Evolutionary conservation across 306 rosid genomes (phyloP).

Genomic region (Luffa acutangula): DNA sequence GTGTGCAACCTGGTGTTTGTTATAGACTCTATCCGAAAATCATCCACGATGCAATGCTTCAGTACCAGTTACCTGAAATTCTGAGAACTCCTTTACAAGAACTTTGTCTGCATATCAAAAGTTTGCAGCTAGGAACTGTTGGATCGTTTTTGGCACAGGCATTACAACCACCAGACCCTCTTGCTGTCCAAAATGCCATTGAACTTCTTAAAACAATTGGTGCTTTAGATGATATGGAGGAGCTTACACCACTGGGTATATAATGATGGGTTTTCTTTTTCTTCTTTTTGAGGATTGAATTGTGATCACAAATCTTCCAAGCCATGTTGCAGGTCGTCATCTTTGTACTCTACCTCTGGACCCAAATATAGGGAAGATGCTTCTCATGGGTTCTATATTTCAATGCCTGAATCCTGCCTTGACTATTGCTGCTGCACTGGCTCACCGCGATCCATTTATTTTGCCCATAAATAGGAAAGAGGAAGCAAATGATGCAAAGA

Average conservation of each 20-base stretch:
- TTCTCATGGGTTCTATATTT: slow-evolving; percentile 92
- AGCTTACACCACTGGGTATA: slow-evolving; percentile 88
- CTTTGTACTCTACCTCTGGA: slow-evolving; percentile 92
- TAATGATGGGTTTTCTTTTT: slow-evolving; percentile 10
- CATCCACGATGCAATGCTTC: slow-evolving; percentile 78
- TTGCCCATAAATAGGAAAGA: slow-evolving; percentile 77
- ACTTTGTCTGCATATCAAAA: slow-evolving; percentile 87
- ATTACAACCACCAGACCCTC: slow-evolving; percentile 94
- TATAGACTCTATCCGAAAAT: slow-evolving; percentile 80
- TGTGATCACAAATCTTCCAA: slow-evolving; percentile 10
- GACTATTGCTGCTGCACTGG: slow-evolving; percentile 90
- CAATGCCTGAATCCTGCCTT: slow-evolving; percentile 93
- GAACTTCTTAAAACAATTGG: slow-evolving; percentile 93
- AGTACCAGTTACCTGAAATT: slow-evolving; percentile 88
- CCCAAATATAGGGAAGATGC: slow-evolving; percentile 98
- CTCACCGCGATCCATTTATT: slow-evolving; percentile 93
- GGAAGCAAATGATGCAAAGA: slow-evolving; percentile 87
- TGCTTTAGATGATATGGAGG: slow-evolving; percentile 73
- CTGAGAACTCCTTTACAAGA: slow-evolving; percentile 97
- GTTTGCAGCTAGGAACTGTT: slow-evolving; percentile 84
- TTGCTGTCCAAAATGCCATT: slow-evolving; percentile 86
- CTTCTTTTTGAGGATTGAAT: slow-evolving; percentile 14
- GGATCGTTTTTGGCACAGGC: slow-evolving; percentile 88
- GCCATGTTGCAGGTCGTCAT: slow-evolving; percentile 54
- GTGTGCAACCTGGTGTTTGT: slow-evolving; percentile 95